These are phyloP conservation scores for Suhomyces wounanorum DNA, from an alignment of 1,139 yeast species.

Conservation along the genomic window DNA sequence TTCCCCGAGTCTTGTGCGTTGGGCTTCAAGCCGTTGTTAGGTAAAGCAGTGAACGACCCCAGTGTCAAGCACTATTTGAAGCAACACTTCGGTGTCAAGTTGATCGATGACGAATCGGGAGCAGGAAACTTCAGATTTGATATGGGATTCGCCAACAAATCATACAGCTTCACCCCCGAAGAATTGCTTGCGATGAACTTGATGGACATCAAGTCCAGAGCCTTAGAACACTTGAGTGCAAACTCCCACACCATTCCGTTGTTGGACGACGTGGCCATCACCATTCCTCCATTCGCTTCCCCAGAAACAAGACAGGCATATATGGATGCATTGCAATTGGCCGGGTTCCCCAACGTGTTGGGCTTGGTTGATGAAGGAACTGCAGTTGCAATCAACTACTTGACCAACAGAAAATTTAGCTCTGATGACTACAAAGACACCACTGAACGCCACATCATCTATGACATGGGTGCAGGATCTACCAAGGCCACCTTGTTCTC, in stretches of 20 bases:
- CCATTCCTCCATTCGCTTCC: conserved; percentile 75
- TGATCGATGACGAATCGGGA: conserved; percentile 42
- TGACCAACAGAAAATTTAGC: conserved; percentile 50
- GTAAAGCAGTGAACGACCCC: conserved; percentile 55
- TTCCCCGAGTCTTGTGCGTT: conserved; percentile 72
- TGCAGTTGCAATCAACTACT: conserved; percentile 83
- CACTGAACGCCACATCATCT: conserved; percentile 67
- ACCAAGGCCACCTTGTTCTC: conserved; percentile 84
- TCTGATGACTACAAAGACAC: conserved; percentile 34
- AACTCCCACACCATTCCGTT: conserved; percentile 29
- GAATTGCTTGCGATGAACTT: conserved; percentile 85
- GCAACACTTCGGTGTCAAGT: conserved; percentile 62
- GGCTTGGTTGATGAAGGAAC: conserved; percentile 86
- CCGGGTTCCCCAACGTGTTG: conserved; percentile 62
- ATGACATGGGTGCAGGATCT: conserved; percentile 93
- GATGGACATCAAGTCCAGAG: conserved; percentile 65
- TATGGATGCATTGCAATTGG: conserved; percentile 69
- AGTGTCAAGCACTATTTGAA: conserved; percentile 46
- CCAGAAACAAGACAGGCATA: conserved; percentile 71
- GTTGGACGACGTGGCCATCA: conserved; percentile 67
- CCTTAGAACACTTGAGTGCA: conserved; percentile 43
- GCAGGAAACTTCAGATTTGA: conserved; percentile 59
- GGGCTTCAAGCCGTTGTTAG: conserved; percentile 71
- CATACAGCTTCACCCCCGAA: conserved; percentile 53
- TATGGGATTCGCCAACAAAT: conserved; percentile 48